A percentile compares a stretch with the other conserved stretches of the same genome.
phyloP scores from a whole-genome alignment of 371 early-diverging fungal genomes.

The Mortierella sp. region DNA sequence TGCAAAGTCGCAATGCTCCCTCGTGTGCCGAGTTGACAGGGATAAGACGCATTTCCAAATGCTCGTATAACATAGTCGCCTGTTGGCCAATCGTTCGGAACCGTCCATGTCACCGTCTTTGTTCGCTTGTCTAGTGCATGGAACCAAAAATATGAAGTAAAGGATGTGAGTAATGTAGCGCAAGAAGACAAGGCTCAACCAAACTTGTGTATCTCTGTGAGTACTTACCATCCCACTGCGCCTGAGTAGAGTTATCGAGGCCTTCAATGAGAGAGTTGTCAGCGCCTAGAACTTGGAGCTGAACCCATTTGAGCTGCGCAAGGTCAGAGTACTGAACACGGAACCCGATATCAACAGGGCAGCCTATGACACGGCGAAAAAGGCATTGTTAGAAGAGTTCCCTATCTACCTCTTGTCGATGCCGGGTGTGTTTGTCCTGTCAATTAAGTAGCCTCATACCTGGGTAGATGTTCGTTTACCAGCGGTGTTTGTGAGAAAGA shows the following conservation, averaged over 20 bases:
- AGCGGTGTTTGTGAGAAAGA: neutral
- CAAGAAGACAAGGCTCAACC: neutral
- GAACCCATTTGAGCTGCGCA: constrained; percentile 20
- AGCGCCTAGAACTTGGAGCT: constrained; percentile 16
- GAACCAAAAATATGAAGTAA: neutral
- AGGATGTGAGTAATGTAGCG: no score
- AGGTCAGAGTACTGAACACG: constrained; percentile 23
- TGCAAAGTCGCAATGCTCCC: neutral
- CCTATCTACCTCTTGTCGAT: no score
- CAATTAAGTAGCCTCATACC: neutral
- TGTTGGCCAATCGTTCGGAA: constrained; percentile 6
- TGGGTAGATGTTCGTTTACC: neutral
- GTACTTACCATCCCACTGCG: constrained; percentile 17
- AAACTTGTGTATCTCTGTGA: neutral
- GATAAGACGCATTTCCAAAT: constrained; percentile 18
- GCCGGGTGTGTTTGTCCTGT: no score
- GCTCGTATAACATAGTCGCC: constrained; percentile 23
- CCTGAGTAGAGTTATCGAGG: constrained; percentile 16
- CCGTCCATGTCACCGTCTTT: constrained; percentile 13
- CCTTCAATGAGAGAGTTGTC: constrained; percentile 5
- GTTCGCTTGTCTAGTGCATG: neutral
- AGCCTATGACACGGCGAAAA: no score
- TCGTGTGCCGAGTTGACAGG: neutral
- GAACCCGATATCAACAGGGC: constrained; percentile 5
- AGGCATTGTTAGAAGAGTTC: no score